Base-by-base conservation (phyloP, 371 early-diverging fungal species). In the Mortierella sp. region DNA sequence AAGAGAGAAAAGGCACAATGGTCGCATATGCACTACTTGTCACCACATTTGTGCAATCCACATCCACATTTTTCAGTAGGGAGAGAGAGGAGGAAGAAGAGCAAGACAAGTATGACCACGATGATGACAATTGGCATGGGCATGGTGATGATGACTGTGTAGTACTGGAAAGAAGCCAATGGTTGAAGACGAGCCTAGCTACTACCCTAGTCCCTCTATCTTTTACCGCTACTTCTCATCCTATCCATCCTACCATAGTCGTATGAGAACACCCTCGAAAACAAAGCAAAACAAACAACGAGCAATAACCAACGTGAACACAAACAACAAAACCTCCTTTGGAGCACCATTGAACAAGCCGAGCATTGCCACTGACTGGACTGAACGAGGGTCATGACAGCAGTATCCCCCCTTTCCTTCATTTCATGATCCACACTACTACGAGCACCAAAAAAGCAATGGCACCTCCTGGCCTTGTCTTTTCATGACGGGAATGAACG, bases 371-470 rank as follows among this genome's bases (percentile, higher is more conserved):
- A 68, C 24, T 68, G 34, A 34, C 63, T 34, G 68, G 9, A 38
- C 1, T 38, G 58, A 57, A 4, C 3, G 68, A 24, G 38, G 42
- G 68, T 21, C 42, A 38, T 65, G 5, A 38, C 3, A 38, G 42
- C 42, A 38, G 42, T 34, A 2, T 34, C 34, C 11, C 34, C 19
- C 11, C 31, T 58, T 60, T 16, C 13, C 16, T 63, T 34, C 19
- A 63, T 38, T 65, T 38, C 34, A 68, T 42, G 42, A 68, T 68
- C 68, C 68, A 21, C 68, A 21, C 21, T 68, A 68, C 68, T 38
- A 11, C 21, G 21, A 42, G 3, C 68, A 68, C 11, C 24, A 42
- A n/a, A 55, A 55, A 19, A 52, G 19, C 21, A 5, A 55, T 5
- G 7, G 9, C 65, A 8, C 68, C 68, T 68, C 68, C 68, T 38